These are phyloP conservation scores for Exserohilum rostratum DNA, from an alignment of 2,329 filamentous ascomycete species.

Conservation along the genomic window DNA sequence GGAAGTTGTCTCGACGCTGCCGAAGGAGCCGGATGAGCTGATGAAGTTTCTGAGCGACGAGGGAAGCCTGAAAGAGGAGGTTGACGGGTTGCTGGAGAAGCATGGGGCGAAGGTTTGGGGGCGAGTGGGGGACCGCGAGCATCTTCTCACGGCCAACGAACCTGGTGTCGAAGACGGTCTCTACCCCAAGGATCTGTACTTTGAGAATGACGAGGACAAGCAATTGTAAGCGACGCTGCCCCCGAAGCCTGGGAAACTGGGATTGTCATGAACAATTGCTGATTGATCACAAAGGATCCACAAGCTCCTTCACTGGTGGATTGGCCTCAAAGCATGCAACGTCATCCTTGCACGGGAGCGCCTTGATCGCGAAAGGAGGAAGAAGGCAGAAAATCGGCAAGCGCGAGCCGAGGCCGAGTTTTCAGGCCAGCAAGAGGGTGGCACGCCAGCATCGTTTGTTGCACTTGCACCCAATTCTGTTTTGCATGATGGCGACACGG, in stretches of 20 bases:
- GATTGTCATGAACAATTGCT: constrained; percentile 8
- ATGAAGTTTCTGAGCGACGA: constrained; percentile 37
- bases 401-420: constrained; percentile 36
- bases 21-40: constrained; percentile 43
- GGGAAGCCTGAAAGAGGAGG: constrained; percentile 37
- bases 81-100: constrained; percentile 39
- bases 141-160: constrained; percentile 42
- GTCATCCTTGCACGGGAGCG: constrained; percentile 46
- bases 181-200: constrained; percentile 41
- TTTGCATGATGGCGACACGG: constrained; percentile 33
- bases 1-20: constrained; percentile 38
- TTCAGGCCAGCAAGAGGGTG: constrained; percentile 26
- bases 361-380: constrained; percentile 42
- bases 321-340: constrained; percentile 46
- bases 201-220: constrained; percentile 41
- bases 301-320: constrained; percentile 46
- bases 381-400: constrained; percentile 42
- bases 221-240: constrained; percentile 30
- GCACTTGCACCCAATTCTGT: constrained; percentile 38
- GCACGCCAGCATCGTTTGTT: constrained; percentile 37
- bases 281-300: constrained; percentile 33
- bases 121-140: constrained; percentile 36
- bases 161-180: constrained; percentile 40
- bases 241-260: background rate
- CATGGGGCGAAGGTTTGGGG: constrained; percentile 45